A percentile compares a stretch with the other conserved stretches of the same genome.
phyloP scores from a whole-genome alignment of 371 early-diverging fungal species.

The Mortierella sp. region DNA sequence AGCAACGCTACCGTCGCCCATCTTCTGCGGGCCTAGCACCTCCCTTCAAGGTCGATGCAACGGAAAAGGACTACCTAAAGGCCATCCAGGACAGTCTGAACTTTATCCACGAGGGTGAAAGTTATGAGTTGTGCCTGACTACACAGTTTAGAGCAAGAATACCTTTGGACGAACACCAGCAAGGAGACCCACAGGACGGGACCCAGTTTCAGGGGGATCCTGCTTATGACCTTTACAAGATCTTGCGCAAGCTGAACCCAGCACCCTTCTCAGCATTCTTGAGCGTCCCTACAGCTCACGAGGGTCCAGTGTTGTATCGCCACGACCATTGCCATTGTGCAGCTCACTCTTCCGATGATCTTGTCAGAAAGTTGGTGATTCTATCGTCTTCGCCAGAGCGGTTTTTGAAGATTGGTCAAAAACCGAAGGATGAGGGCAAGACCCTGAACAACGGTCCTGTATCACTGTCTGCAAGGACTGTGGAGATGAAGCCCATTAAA shows the following conservation, averaged over 20 bases:
- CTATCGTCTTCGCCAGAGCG: conserved; percentile 88
- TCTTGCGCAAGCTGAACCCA: conserved; percentile 81
- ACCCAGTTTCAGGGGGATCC: conserved; percentile 17
- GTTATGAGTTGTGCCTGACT: conserved; percentile 95
- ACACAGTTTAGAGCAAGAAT: conserved; percentile 74
- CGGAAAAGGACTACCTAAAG: conserved; percentile 71
- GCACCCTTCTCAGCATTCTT: conserved; percentile 90
- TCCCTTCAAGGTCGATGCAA: conserved; percentile 55
- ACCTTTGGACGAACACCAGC: conserved; percentile 25
- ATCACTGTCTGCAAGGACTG: conserved; percentile 40
- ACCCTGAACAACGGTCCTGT: background rate
- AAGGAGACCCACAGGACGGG: background rate
- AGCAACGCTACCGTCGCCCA: conserved; percentile 37
- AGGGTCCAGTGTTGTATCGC: background rate
- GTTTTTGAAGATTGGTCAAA: conserved; percentile 72
- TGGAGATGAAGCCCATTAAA: conserved; percentile 97
- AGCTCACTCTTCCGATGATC: background rate
- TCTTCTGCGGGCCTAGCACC: conserved; percentile 38
- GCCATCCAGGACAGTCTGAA: conserved; percentile 72
- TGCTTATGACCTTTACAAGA: conserved; percentile 68
- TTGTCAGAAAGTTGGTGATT: conserved; percentile 36
- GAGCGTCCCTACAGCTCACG: conserved; percentile 52
- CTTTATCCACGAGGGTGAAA: conserved; percentile 87
- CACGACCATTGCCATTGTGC: background rate
- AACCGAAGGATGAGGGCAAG: conserved; percentile 33